Evolutionary conservation across 2,329 filamentous ascomycete genomes (phyloP), one percentile per base, ranked within the genome.

Genomic region (Fusarium sp.): DNA sequence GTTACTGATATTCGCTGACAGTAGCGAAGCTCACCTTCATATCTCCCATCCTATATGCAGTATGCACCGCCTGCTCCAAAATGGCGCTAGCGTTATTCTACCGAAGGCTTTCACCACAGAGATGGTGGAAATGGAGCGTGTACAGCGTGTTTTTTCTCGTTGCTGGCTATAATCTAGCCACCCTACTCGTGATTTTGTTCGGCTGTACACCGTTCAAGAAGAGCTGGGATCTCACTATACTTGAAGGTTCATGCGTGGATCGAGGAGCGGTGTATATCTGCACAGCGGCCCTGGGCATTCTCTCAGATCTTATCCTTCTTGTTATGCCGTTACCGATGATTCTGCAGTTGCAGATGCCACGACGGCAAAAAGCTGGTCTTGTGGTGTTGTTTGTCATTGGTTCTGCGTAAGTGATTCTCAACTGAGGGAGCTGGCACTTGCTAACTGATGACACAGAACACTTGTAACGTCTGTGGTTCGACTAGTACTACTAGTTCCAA

Each of bases 281-380:
- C 33, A 83, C 83, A 20, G 81, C 85, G 12, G 78, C 81, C 1
- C 82, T 88, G 33, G 86, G 86, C 59, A 85, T 87, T 50, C 53
- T 82, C 22, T 85, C 85, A 5, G 85, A 88, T 71, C 61, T 88
- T 2, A 65, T 86, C 20, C 80, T 86, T 29, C 82, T 86, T 60
- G 70, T 81, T 1, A 76, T 88, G 29, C 86, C 86, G 0, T 81
- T 87, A 22, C 83, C 82, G 0, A 84, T 86, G 41, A 79, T 88
- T 14, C 73, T 83, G 54, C 79, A 78, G 20, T 73, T 87, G 9
- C 83, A 84, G 58, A 81, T 88, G 65, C 84, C 85, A 0, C 73
- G 69, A 42, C 81, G 81, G 25, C 85, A 87, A 67, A 88, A 86
- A 73, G 65, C 84, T 17, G 84, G 81, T 4, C 76, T 87, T 4